These are phyloP conservation scores for Neodidymelliopsis sp. DNA, from an alignment of 2,329 filamentous ascomycete genomes.

Conservation along the genomic window DNA sequence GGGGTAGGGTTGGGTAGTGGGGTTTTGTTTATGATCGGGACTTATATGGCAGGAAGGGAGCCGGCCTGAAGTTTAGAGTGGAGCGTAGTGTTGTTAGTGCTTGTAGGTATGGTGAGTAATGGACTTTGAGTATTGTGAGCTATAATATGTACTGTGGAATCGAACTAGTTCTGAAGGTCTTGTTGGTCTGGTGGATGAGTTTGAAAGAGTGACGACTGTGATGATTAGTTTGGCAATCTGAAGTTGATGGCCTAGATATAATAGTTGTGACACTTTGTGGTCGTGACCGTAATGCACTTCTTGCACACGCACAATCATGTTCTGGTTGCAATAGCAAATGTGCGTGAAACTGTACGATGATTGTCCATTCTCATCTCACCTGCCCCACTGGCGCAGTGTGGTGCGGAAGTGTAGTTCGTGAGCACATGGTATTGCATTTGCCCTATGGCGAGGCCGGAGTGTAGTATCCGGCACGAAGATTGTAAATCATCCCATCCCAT, in stretches of 20 bases:
- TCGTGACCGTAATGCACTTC: too few relatives aligned
- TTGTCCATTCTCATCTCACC: not conserved
- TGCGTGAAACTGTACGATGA: too few relatives aligned
- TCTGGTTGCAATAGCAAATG: too few relatives aligned
- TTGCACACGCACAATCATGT: too few relatives aligned
- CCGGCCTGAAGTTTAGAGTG: constrained; percentile 5
- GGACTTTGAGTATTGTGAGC: too few relatives aligned
- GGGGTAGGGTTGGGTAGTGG: constrained; percentile 61
- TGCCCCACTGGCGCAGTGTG: not conserved
- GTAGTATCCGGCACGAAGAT: constrained; percentile 38
- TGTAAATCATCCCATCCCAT: constrained; percentile 42
- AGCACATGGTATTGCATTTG: constrained; percentile 49
- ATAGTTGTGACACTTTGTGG: too few relatives aligned
- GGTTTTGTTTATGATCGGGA: constrained; percentile 52
- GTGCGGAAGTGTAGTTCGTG: constrained; percentile 26
- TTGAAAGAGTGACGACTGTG: too few relatives aligned
- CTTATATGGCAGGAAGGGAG: constrained; percentile 27
- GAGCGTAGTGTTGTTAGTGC: not conserved
- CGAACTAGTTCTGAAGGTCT: too few relatives aligned
- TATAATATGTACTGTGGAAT: too few relatives aligned
- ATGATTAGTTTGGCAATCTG: too few relatives aligned
- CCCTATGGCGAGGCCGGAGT: constrained; percentile 42
- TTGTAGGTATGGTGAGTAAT: not conserved
- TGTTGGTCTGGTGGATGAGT: too few relatives aligned
- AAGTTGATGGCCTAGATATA: too few relatives aligned